Evolutionary conservation across 176 grass and related monocot species (phyloP), one percentile per base, ranked within the genome.

Genomic region (Oryza glumipatula): DNA sequence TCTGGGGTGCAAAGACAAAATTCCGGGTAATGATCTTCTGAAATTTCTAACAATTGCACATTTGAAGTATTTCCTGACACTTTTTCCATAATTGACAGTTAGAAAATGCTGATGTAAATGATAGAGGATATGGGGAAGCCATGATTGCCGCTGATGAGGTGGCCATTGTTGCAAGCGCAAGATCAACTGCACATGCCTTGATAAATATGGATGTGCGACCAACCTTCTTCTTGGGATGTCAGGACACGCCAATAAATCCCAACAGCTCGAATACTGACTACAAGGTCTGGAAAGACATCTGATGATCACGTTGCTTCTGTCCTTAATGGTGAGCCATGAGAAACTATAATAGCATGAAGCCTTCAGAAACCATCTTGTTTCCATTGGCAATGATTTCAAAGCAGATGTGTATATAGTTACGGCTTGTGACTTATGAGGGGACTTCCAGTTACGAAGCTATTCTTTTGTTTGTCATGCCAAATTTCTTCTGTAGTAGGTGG

Each of bases 241-340:
- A 98, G 81, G 93, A 98, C 64, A 90, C 83, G 54, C 71, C 76
- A 38, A 86, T 88, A 61, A 90, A 90, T 36, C 91, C 89, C 48
- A 97, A 95, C 70, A 92, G 88, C 82, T 94, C 96, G 16, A 92
- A 88, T 86, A 94, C 93, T 44, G 93, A 98, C 21, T 96, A 92
- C 78, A 94, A 87, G 79, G 86, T 98, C 41, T 98, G 96, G 96
- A 96, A 96, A 91, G 96, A 98, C 87, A 77, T 98, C 72, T 98
- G 84, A 91, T 14, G 36, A 6, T 13, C 30, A 47, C 3, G n/a
- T 73, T 35, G 52, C 73, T 65, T 76, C 13, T 36, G 24, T 67
- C 35, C 28, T 38, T 38, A 11, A 56, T 36, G 26, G 16, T 52
- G 38, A 56, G 33, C 22, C 33, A 73, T 65, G 2, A 3, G 68